Evolutionary conservation across 2,329 filamentous ascomycete species (phyloP).

Genomic region (Scolecobasidium constrictum): DNA sequence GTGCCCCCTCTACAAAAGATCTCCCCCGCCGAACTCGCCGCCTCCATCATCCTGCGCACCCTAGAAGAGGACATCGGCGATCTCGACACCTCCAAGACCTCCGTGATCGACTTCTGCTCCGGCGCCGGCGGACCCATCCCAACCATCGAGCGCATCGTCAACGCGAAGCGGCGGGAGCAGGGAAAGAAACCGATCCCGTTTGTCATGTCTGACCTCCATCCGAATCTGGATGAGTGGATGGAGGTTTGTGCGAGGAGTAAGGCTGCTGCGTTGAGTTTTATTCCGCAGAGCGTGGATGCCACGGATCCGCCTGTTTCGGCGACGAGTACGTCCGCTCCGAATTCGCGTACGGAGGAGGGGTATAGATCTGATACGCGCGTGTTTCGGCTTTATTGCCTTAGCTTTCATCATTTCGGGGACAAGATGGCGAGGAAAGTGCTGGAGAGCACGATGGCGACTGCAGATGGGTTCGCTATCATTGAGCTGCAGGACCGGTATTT

Average conservation of each 20-base stretch:
- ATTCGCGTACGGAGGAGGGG: neutral
- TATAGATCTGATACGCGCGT: constrained; percentile 24
- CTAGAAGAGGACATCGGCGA: constrained; percentile 20
- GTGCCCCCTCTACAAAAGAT: constrained; percentile 46
- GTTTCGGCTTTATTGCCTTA: constrained; percentile 61
- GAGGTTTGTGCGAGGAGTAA: constrained; percentile 18
- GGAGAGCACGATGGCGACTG: constrained; percentile 51
- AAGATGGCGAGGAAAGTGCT: constrained; percentile 49
- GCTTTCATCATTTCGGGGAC: constrained; percentile 70
- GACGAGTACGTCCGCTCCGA: constrained; percentile 31
- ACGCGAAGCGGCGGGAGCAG: constrained; percentile 14
- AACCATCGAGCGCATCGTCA: constrained; percentile 23
- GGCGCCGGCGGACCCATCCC: constrained; percentile 49
- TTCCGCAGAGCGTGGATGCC: constrained; percentile 54
- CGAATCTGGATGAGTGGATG: constrained; percentile 27
- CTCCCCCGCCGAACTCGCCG: constrained; percentile 51
- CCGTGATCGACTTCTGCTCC: constrained; percentile 66
- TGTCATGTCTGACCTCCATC: constrained; percentile 28
- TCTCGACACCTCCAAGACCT: constrained; percentile 42
- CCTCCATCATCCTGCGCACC: constrained; percentile 39
- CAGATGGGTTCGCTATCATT: constrained; percentile 60
- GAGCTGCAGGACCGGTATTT: constrained; percentile 56
- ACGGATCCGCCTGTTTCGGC: constrained; percentile 38
- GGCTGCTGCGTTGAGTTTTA: constrained; percentile 48
- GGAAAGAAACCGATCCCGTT: constrained; percentile 22